Evolutionary conservation across 169 alveolate genomes (phyloP).

Genomic region (Eimeria acervulina): DNA sequence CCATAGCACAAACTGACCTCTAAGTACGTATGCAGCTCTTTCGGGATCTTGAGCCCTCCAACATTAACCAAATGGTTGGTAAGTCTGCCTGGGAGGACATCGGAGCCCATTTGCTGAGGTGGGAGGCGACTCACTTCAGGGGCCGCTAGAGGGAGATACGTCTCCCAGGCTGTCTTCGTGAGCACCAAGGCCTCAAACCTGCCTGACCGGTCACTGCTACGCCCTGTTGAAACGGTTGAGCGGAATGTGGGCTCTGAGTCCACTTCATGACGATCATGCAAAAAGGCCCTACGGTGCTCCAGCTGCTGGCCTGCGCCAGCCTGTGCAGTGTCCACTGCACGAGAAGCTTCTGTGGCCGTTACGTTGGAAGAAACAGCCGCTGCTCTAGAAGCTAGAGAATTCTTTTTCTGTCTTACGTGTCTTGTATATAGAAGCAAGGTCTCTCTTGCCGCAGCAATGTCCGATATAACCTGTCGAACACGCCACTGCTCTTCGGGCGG

Average conservation of each 20-base stretch:
- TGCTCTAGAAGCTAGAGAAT: not conserved
- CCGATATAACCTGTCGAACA: slow-evolving; percentile 65
- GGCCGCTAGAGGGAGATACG: slow-evolving; percentile 24
- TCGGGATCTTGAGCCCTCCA: slow-evolving; percentile 48
- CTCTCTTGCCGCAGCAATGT: slow-evolving; percentile 73
- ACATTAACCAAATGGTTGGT: not conserved
- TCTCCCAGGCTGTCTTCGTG: slow-evolving; percentile 75
- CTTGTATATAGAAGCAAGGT: slow-evolving; percentile 22
- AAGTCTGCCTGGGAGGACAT: not conserved
- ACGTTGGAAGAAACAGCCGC: not conserved
- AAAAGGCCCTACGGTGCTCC: not conserved
- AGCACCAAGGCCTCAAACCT: slow-evolving; percentile 71
- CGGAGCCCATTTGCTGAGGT: not conserved
- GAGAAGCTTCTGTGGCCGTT: not conserved
- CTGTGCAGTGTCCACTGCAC: not conserved
- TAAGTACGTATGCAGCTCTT: slow-evolving; percentile 55
- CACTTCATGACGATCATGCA: not conserved
- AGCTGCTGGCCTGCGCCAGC: not conserved
- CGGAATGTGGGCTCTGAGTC: not conserved
- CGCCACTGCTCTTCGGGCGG: slow-evolving; percentile 81
- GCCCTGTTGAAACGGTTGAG: not conserved
- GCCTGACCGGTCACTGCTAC: not conserved
- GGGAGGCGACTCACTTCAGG: not conserved
- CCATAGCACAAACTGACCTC: slow-evolving; percentile 33
- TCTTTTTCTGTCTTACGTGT: not conserved